A percentile compares a stretch with the other conserved stretches of the same genome.
phyloP scores from a whole-genome alignment of 345 rosid genomes.

The Gossypium stocksii region DNA sequence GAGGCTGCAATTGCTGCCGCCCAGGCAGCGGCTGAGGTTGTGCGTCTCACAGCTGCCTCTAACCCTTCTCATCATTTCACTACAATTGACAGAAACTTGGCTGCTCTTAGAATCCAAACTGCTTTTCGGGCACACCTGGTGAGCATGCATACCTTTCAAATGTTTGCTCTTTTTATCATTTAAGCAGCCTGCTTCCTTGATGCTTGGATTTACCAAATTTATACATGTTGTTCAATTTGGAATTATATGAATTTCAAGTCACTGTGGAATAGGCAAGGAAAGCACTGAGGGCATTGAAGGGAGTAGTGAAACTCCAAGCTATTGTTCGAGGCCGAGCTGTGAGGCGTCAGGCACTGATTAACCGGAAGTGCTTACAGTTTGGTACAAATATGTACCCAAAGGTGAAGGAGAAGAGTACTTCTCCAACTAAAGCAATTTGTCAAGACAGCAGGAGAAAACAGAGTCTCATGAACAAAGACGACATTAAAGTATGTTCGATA shows the following conservation, averaged over 20 bases:
- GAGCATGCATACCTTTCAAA: slow-evolving; percentile 20
- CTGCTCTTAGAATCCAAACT: slow-evolving; percentile 77
- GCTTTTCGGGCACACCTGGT: slow-evolving; percentile 79
- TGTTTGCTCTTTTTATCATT: slow-evolving; percentile 2
- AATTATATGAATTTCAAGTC: slow-evolving; percentile 10
- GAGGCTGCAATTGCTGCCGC: slow-evolving; percentile 92
- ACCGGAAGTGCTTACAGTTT: slow-evolving; percentile 28
- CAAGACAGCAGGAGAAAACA: slow-evolving; percentile 27
- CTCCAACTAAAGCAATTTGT: slow-evolving; percentile 11
- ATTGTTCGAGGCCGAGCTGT: slow-evolving; percentile 69
- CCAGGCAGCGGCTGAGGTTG: slow-evolving; percentile 88
- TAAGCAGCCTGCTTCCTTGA: not conserved
- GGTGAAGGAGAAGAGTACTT: slow-evolving; percentile 14
- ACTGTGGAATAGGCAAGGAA: slow-evolving; percentile 67
- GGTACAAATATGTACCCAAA: slow-evolving; percentile 24
- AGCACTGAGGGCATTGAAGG: slow-evolving; percentile 81
- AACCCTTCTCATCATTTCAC: slow-evolving; percentile 27
- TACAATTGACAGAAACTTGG: slow-evolving; percentile 27
- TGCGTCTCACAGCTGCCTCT: slow-evolving; percentile 50
- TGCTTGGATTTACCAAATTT: not conserved
- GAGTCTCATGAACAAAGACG: slow-evolving; percentile 26
- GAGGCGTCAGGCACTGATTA: slow-evolving; percentile 37
- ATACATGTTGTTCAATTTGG: slow-evolving; percentile 6
- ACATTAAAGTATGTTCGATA: slow-evolving; percentile 32
- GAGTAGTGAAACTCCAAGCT: slow-evolving; percentile 85